These are phyloP conservation scores for Diaporthe humulicola DNA, from an alignment of 2,329 filamentous ascomycete species.

Conservation along the genomic window DNA sequence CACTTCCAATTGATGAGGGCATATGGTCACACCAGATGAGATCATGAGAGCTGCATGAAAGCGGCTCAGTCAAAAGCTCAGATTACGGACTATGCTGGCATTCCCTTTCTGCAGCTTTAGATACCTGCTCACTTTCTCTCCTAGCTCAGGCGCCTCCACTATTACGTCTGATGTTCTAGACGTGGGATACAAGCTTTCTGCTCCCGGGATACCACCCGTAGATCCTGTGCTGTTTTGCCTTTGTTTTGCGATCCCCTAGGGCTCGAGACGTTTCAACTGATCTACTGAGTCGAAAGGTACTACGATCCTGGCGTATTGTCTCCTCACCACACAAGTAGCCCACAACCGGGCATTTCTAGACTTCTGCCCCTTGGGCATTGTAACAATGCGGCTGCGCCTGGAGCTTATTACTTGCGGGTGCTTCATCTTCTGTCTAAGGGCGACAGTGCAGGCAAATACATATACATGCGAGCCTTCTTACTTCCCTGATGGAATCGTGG, in stretches of 20 bases:
- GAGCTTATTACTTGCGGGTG: slow-evolving; percentile 14
- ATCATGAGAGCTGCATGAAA: neutral
- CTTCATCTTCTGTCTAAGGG: neutral
- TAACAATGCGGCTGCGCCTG: slow-evolving; percentile 4
- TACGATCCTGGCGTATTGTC: neutral
- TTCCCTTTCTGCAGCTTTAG: neutral
- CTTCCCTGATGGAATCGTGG: too few relatives aligned
- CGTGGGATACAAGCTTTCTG: slow-evolving; percentile 10
- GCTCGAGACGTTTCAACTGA: slow-evolving; percentile 28
- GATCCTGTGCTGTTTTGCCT: slow-evolving; percentile 19
- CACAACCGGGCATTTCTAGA: neutral
- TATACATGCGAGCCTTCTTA: neutral
- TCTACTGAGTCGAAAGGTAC: slow-evolving; percentile 10
- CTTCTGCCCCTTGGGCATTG: slow-evolving; percentile 1
- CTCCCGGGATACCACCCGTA: slow-evolving; percentile 15
- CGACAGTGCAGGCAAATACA: neutral
- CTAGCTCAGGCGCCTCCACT: neutral
- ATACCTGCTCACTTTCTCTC: slow-evolving; percentile 4
- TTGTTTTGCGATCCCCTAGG: slow-evolving; percentile 11
- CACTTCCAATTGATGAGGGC: neutral
- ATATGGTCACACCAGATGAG: neutral
- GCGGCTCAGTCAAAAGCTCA: neutral
- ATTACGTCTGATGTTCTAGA: neutral
- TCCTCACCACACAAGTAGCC: neutral
- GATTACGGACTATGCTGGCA: neutral